A percentile compares a stretch with the other conserved stretches of the same genome.
These are phyloP conservation scores for Metschnikowia corniflorae DNA, from an alignment of 805 yeast genomes.

Conservation along the genomic window DNA sequence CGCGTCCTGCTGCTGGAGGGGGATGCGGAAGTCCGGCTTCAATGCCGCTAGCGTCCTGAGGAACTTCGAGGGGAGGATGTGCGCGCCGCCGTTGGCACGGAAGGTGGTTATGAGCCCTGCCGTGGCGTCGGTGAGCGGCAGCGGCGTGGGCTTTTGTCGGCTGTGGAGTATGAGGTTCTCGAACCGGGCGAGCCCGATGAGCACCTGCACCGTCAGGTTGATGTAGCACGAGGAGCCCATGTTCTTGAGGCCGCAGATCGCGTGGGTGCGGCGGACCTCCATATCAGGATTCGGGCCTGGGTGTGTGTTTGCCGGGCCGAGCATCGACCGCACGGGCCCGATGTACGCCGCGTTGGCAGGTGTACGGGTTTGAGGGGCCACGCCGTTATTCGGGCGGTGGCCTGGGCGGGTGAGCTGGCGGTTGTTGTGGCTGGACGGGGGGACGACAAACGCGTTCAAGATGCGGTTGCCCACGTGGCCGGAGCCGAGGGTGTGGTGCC, in stretches of 20 bases:
- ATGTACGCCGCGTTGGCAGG: too few relatives aligned
- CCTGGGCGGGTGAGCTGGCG: too few relatives aligned
- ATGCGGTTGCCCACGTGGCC: too few relatives aligned
- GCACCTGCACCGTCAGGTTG: slow-evolving; percentile 67
- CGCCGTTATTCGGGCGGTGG: too few relatives aligned
- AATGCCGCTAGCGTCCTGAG: slow-evolving; percentile 47
- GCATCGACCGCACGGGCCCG: too few relatives aligned
- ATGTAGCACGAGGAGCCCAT: slow-evolving; percentile 75
- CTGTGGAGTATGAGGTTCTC: slow-evolving; percentile 42
- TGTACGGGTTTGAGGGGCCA: too few relatives aligned
- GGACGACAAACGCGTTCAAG: too few relatives aligned
- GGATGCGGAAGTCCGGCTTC: slow-evolving; percentile 67
- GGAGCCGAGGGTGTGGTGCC: too few relatives aligned
- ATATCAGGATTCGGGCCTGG: too few relatives aligned
- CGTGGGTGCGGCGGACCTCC: slow-evolving; percentile 17
- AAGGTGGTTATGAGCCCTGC: slow-evolving; percentile 55
- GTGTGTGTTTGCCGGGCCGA: too few relatives aligned
- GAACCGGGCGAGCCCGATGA: slow-evolving; percentile 53
- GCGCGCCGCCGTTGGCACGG: slow-evolving; percentile 53
- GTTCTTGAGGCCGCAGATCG: slow-evolving; percentile 62
- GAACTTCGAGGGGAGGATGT: slow-evolving; percentile 64
- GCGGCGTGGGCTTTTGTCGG: neutral
- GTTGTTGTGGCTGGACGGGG: too few relatives aligned
- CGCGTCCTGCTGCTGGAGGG: slow-evolving; percentile 77
- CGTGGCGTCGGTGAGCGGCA: slow-evolving; percentile 46